Percentiles rank a stretch among this genome's conserved stretches.
phyloP scores from a whole-genome alignment of 805 yeast genomes.

The Candida manassasensis region DNA sequence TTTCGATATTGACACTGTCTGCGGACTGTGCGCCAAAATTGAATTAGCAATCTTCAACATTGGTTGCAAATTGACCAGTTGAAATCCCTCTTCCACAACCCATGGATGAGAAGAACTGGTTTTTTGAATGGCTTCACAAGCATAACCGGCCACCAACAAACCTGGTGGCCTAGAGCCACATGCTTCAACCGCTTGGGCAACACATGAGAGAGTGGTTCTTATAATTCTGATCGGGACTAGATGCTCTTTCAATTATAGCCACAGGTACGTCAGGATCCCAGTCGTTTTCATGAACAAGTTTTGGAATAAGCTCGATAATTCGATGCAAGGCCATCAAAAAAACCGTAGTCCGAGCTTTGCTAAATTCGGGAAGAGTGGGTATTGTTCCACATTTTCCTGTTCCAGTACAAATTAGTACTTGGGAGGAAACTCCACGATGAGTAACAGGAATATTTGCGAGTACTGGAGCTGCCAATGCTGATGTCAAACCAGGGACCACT shows the following conservation, averaged over 20 bases:
- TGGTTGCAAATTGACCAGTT: too few species aligned
- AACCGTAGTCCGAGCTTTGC: conserved; percentile 67
- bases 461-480: conserved; percentile 83
- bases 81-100: too few species aligned
- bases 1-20: too few species aligned
- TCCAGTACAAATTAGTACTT: conserved; percentile 87
- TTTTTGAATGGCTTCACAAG: conserved; percentile 51
- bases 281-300: conserved; percentile 33
- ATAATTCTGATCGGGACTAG: conserved; percentile 93
- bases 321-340: conserved; percentile 88
- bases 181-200: conserved; percentile 66
- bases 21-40: too few species aligned
- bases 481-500: conserved; percentile 82
- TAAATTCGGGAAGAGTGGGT: conserved; percentile 73
- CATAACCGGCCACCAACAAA: conserved; percentile 68
- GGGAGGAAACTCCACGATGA: conserved; percentile 86
- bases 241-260: conserved; percentile 82
- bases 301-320: conserved; percentile 48
- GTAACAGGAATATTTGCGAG: conserved; percentile 82
- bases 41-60: too few species aligned
- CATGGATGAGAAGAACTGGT: too few species aligned
- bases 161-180: conserved; percentile 92
- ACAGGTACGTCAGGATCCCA: conserved; percentile 76
- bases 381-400: conserved; percentile 82
- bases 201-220: conserved; percentile 59